These are phyloP conservation scores for Colletotrichum noveboracense DNA, from an alignment of 2,329 filamentous ascomycete species.

Conservation along the genomic window DNA sequence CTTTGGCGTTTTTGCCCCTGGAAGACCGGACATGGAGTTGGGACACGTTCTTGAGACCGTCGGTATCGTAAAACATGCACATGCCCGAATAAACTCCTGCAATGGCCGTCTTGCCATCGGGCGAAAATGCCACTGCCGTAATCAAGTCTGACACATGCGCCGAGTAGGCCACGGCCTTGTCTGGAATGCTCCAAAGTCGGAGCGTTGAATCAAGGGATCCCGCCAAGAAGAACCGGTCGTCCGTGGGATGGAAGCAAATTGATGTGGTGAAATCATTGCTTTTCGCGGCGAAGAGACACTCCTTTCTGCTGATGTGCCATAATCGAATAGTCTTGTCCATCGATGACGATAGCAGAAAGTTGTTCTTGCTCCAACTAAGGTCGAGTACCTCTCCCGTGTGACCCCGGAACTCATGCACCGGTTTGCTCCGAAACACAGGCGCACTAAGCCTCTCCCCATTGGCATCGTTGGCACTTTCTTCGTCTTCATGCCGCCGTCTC, in stretches of 20 bases:
- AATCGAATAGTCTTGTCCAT: conserved; percentile 98
- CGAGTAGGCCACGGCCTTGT: conserved; percentile 89
- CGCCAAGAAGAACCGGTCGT: conserved; percentile 96
- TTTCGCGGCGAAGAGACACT: conserved; percentile 92
- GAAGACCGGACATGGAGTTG: conserved; percentile 95
- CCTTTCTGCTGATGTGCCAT: conserved; percentile 86
- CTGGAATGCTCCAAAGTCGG: conserved; percentile 94
- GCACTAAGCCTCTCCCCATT: conserved; percentile 75
- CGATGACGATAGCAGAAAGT: conserved; percentile 91
- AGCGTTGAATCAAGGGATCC: conserved; percentile 90
- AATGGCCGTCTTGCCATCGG: conserved; percentile 88
- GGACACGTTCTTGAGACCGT: conserved; percentile 81
- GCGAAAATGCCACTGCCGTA: conserved; percentile 91
- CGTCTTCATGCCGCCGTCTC: conserved; percentile 73
- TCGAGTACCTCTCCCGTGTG: conserved; percentile 89
- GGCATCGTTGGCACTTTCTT: conserved; percentile 58
- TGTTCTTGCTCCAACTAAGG: conserved; percentile 98
- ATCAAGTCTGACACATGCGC: conserved; percentile 83
- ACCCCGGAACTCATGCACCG: conserved; percentile 79
- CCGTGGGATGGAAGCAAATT: conserved; percentile 90
- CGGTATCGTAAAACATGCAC: conserved; percentile 91
- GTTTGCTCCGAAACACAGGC: conserved; percentile 85
- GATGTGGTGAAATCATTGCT: conserved; percentile 96
- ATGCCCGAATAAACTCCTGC: conserved; percentile 86
- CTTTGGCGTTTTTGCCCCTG: conserved; percentile 90